phyloP scores from a whole-genome alignment of 2,329 filamentous ascomycete species.

The Paecilomyces variotii region DNA sequence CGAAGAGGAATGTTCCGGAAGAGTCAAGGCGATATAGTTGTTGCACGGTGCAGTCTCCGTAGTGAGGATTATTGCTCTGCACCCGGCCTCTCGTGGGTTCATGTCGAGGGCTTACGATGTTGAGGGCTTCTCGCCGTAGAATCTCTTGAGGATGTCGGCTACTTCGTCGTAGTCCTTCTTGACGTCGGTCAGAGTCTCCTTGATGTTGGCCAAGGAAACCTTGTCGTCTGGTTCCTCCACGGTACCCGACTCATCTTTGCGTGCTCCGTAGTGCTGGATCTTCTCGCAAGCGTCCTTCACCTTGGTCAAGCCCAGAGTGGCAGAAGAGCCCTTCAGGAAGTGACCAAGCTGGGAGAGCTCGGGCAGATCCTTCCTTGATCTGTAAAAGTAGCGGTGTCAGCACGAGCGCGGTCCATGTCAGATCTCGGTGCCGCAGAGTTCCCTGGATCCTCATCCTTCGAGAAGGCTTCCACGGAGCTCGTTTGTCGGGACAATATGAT shows the following conservation, averaged over 20 bases:
- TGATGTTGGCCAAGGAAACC: slow-evolving; percentile 62
- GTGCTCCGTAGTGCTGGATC: slow-evolving; percentile 85
- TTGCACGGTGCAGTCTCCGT: background rate
- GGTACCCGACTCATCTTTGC: slow-evolving; percentile 69
- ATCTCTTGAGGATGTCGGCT: slow-evolving; percentile 60
- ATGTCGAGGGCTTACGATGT: background rate
- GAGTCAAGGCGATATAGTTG: background rate
- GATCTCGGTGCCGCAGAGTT: background rate
- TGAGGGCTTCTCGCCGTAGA: slow-evolving; percentile 50
- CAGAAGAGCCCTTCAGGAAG: slow-evolving; percentile 95
- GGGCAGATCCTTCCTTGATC: slow-evolving; percentile 59
- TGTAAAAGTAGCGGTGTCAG: slow-evolving; percentile 26
- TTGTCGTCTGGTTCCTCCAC: slow-evolving; percentile 24
- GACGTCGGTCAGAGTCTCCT: slow-evolving; percentile 59
- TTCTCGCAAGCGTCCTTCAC: slow-evolving; percentile 92
- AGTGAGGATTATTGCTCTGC: background rate
- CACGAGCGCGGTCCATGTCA: background rate
- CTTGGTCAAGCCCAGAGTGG: slow-evolving; percentile 82
- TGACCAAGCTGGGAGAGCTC: slow-evolving; percentile 78
- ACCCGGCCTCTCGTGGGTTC: background rate
- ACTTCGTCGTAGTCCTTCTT: slow-evolving; percentile 71
- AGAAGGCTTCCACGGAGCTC: background rate
- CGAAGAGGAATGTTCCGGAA: background rate
- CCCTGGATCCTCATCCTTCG: background rate
- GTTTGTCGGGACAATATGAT: background rate